Base-by-base conservation (phyloP, 805 yeast genomes). In the Yarrowia sp. region DNA sequence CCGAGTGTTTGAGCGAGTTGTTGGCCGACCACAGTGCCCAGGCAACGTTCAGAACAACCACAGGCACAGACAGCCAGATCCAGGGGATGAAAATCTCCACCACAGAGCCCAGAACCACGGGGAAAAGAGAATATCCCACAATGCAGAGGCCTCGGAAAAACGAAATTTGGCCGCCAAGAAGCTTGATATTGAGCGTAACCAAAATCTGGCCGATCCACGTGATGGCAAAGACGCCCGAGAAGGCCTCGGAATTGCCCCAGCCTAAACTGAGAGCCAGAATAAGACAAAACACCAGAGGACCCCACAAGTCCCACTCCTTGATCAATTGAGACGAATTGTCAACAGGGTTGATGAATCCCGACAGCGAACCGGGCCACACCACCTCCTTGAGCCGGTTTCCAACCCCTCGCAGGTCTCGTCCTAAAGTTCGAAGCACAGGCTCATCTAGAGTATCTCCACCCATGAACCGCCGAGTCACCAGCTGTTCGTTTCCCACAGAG, bases 401-500 rank as follows among this genome's bases (percentile, higher is more conserved):
- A 35, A 83, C 84, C 4, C 82, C 81, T 42, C 74, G 75, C 36
- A 84, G 71, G 70, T 84, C 87, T 45, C 87, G 78, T 73, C 78
- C 72, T 8, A 88, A 77, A 0, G 92, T 88, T 41, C 81, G 79
- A 74, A 80, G 75, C 9, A 88, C 88, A 0, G 92, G 90, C 77
- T 88, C 92, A 74, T 89, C 91, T 12, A 88, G 77, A 2, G 92
- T 88, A 74, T 88, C 89, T 38, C 90, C 90, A 2, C 92, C 92
- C 22, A 86, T 75, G 74, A 83, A 87, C 15, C 81, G 74, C 35
- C 86, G 81, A 74, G 85, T 88, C 67, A 77, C 80, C 36, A 79
- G 69, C 41, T 78, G 72, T 68, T 77, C 79, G 38, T 74, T 74
- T 11, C 76, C 76, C 38, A 70, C 73, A 14, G 73, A 70, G 3